A percentile compares a stretch with the other conserved stretches of the same genome.
phyloP scores from a whole-genome alignment of 306 rosid species.

The Cucurbita ficifolia region DNA sequence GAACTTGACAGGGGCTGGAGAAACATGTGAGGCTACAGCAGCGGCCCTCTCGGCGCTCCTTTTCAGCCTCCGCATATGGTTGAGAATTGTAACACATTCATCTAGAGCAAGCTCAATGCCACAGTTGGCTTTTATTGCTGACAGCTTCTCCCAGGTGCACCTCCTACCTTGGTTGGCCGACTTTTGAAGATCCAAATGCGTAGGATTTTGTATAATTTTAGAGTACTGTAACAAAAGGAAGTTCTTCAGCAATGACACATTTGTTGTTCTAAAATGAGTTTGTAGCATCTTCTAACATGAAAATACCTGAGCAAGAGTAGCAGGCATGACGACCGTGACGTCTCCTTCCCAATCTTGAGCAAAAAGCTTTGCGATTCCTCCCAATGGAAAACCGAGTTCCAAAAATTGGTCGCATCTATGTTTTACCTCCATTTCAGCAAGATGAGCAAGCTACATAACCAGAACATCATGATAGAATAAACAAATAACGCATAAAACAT shows the following conservation, averaged over 20 bases:
- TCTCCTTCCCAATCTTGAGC: conserved; percentile 99
- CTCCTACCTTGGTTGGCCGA: conserved; percentile 96
- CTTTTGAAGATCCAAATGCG: conserved; percentile 82
- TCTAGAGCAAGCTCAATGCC: conserved; percentile 90
- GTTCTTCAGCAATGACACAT: not conserved
- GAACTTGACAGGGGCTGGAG: conserved; percentile 36
- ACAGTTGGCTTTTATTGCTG: conserved; percentile 90
- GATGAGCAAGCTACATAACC: conserved; percentile 79
- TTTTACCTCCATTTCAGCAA: conserved; percentile 89
- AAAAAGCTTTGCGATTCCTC: conserved; percentile 79
- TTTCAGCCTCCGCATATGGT: conserved; percentile 75
- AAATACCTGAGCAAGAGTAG: conserved; percentile 87
- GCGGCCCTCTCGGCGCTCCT: conserved; percentile 73
- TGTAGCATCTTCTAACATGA: not conserved
- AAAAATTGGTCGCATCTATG: conserved; percentile 82
- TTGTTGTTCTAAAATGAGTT: not conserved
- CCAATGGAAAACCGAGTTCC: conserved; percentile 86
- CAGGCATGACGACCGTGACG: conserved; percentile 92
- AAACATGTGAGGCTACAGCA: conserved; percentile 53
- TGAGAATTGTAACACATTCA: conserved; percentile 77
- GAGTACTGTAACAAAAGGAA: conserved; percentile 37
- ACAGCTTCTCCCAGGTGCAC: conserved; percentile 96
- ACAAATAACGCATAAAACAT: not conserved
- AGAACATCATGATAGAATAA: not conserved
- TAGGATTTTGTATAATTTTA: conserved; percentile 80